Percentiles rank a stretch among this genome's conserved stretches.
Conservation (phyloP, 495 filamentous ascomycete genomes). For the Aspergillus panamensis region DNA sequence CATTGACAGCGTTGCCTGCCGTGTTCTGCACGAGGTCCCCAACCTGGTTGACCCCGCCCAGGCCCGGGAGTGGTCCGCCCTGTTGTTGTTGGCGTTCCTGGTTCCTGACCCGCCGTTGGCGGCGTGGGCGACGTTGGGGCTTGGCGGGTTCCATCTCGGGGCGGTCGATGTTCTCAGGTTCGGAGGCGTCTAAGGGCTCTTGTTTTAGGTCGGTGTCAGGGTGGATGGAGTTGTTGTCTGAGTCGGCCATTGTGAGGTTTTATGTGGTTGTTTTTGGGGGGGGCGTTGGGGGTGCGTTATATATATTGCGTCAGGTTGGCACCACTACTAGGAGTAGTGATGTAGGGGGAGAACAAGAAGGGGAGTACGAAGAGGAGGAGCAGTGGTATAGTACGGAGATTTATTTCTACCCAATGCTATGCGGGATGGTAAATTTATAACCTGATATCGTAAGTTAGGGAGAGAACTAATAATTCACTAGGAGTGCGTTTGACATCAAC, state of each 20-base stretch:
- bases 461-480: too few relatives aligned
- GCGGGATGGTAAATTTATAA: not conserved
- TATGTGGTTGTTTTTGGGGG: constrained; percentile 7
- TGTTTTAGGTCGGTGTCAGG: constrained; percentile 18
- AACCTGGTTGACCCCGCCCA: constrained; percentile 57
- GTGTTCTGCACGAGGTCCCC: constrained; percentile 61
- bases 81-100: constrained; percentile 32
- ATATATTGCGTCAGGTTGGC: not conserved
- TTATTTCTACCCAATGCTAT: not conserved
- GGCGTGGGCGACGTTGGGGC: constrained; percentile 27
- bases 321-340: not conserved
- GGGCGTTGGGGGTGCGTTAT: constrained; percentile 2
- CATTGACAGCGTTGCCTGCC: constrained; percentile 56
- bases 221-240: constrained; percentile 17
- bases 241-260: constrained; percentile 3
- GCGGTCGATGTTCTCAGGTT: constrained; percentile 35
- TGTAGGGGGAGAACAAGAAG: too few relatives aligned
- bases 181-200: constrained; percentile 36
- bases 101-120: constrained; percentile 34
- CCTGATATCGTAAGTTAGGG: not conserved
- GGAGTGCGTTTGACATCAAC: too few relatives aligned
- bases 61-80: constrained; percentile 45
- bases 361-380: not conserved
- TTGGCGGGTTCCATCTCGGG: constrained; percentile 34
- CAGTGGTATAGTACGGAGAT: not conserved